Conservation (phyloP, 2,329 filamentous ascomycete genomes). For the Tolypocladium paradoxum region DNA sequence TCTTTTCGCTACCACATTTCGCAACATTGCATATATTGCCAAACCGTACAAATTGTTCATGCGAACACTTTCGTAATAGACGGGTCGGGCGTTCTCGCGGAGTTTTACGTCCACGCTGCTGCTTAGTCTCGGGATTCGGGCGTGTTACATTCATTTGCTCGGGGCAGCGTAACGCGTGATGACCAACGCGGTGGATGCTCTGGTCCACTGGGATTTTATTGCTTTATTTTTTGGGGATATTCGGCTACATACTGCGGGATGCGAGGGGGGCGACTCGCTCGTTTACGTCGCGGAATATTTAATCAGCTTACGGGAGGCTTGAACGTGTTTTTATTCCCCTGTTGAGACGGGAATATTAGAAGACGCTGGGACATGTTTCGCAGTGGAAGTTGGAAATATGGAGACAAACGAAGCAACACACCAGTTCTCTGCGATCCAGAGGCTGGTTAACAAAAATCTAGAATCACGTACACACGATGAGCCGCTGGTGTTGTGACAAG, state of each 20-base stretch:
- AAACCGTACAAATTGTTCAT: background rate
- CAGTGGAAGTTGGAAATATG: background rate
- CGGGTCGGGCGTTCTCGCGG: background rate
- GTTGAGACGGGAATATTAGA: background rate
- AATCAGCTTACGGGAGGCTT: background rate
- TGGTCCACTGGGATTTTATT: background rate
- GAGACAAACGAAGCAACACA: background rate
- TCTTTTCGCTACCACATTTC: background rate
- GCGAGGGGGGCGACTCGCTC: background rate
- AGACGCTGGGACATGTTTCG: background rate
- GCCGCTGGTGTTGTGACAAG: background rate
- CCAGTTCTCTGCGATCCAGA: background rate
- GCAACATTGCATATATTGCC: background rate
- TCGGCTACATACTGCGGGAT: background rate
- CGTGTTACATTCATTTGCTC: background rate
- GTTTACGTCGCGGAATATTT: background rate
- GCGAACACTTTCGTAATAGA: slow-evolving; percentile 1
- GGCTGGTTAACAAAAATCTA: background rate
- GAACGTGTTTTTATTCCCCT: background rate
- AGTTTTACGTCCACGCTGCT: background rate
- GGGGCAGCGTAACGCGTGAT: background rate
- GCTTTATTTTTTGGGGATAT: background rate
- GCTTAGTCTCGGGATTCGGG: background rate
- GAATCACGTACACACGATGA: background rate
- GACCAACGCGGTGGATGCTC: background rate